Percentiles rank a stretch among this genome's conserved stretches.
phyloP scores from a whole-genome alignment of 306 rosid genomes.

The Delonix regia region DNA sequence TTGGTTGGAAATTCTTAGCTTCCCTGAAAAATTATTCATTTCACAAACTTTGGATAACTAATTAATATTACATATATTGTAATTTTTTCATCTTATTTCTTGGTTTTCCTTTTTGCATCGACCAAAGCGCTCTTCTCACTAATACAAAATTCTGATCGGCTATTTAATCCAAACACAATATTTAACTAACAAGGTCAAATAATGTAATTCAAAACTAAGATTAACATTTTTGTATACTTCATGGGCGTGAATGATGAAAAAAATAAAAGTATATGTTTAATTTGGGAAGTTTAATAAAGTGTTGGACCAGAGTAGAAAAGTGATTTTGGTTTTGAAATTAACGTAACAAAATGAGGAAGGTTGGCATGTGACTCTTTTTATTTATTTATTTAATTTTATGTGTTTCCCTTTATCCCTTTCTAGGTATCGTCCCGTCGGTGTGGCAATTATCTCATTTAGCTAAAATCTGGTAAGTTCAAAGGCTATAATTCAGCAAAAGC shows the following conservation, averaged over 20 bases:
- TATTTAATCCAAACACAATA: too few relatives aligned
- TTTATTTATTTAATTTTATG: background rate
- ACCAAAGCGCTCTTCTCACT: too few relatives aligned
- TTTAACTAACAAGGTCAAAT: background rate
- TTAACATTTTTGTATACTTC: background rate
- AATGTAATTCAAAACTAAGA: background rate
- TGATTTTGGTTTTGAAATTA: background rate
- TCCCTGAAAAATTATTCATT: too few relatives aligned
- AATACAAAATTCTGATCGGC: too few relatives aligned
- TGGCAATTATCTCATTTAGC: constrained; percentile 24
- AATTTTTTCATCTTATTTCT: background rate
- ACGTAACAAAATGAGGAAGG: background rate
- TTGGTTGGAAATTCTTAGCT: too few relatives aligned
- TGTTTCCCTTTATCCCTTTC: constrained; percentile 27
- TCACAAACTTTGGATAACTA: too few relatives aligned
- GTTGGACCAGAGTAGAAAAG: background rate
- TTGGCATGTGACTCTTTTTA: background rate
- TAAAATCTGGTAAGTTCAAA: constrained; percentile 32
- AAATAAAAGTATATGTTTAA: background rate
- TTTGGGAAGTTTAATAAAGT: background rate
- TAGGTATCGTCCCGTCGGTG: constrained; percentile 31
- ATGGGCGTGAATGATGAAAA: background rate
- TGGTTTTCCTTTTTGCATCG: background rate
- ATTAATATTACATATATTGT: background rate
- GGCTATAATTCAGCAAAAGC: constrained; percentile 15